Conservation (phyloP, 2,329 filamentous ascomycete genomes). For the Diplodia sapinea region DNA sequence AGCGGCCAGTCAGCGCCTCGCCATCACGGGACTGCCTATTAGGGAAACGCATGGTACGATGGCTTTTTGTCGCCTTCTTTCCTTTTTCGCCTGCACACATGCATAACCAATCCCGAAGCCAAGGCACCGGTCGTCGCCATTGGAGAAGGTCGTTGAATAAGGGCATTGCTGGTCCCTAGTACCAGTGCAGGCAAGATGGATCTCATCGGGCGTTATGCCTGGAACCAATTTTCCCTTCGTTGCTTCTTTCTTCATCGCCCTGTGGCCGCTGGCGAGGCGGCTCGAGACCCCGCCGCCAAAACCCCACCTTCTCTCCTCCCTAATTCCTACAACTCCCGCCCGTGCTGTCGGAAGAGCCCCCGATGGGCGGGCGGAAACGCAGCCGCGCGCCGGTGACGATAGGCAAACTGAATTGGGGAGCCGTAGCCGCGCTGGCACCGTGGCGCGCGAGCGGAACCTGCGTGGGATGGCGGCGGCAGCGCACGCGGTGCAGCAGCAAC, state of each 20-base stretch:
- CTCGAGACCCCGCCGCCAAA: background rate
- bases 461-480: background rate
- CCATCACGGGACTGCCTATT: conserved; percentile 5
- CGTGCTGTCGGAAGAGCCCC: background rate
- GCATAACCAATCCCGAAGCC: background rate
- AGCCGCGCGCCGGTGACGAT: background rate
- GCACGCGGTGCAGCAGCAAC: background rate
- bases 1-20: background rate
- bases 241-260: background rate
- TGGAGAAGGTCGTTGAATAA: conserved; percentile 16
- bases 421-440: background rate
- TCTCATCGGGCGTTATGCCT: background rate
- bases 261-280: background rate
- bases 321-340: too few species aligned
- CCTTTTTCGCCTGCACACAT: background rate
- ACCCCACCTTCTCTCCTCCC: background rate
- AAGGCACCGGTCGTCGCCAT: conserved; percentile 13
- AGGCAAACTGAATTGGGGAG: background rate
- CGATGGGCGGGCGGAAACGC: background rate
- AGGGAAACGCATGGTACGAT: background rate
- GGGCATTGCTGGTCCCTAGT: background rate
- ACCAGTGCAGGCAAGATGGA: background rate
- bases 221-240: background rate
- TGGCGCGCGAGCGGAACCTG: background rate
- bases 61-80: background rate